Evolutionary conservation across 306 rosid genomes (phyloP).

Genomic region (Quercus dentata): DNA sequence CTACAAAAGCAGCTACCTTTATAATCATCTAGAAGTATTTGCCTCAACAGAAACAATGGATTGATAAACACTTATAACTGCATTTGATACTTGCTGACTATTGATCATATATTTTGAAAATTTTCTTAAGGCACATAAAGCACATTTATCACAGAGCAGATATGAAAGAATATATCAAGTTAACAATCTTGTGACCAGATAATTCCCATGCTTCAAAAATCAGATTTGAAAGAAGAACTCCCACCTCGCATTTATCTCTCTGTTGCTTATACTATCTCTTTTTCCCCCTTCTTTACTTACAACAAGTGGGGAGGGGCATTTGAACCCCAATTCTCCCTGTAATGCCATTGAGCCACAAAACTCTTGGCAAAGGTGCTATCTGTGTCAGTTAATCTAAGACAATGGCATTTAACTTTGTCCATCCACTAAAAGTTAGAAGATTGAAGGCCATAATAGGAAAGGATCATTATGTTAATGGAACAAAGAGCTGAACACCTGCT

Average conservation of each 20-base stretch:
- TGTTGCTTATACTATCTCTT: not conserved
- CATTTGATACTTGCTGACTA: not conserved
- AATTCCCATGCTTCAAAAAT: not conserved
- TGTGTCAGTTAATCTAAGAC: not conserved
- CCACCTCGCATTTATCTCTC: not conserved
- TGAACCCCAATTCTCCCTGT: too few relatives aligned
- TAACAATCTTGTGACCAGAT: not conserved
- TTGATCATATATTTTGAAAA: not conserved
- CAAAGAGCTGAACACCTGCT: not conserved
- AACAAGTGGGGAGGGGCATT: too few relatives aligned
- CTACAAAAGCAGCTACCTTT: conserved; percentile 38
- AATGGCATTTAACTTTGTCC: not conserved
- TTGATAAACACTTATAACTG: not conserved
- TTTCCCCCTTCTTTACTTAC: too few relatives aligned
- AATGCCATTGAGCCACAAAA: too few relatives aligned
- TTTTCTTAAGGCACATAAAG: not conserved
- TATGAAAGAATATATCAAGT: not conserved
- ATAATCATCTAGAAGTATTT: conserved; percentile 9
- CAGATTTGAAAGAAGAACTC: not conserved
- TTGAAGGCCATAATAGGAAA: not conserved
- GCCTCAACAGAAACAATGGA: not conserved
- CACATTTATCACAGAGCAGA: not conserved
- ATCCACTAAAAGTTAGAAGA: not conserved
- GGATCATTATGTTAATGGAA: not conserved
- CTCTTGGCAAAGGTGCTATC: too few relatives aligned